Evolutionary conservation across 257 asterid genomes (phyloP), one percentile per base, ranked within the genome.

Genomic region (Primulina eburnea): DNA sequence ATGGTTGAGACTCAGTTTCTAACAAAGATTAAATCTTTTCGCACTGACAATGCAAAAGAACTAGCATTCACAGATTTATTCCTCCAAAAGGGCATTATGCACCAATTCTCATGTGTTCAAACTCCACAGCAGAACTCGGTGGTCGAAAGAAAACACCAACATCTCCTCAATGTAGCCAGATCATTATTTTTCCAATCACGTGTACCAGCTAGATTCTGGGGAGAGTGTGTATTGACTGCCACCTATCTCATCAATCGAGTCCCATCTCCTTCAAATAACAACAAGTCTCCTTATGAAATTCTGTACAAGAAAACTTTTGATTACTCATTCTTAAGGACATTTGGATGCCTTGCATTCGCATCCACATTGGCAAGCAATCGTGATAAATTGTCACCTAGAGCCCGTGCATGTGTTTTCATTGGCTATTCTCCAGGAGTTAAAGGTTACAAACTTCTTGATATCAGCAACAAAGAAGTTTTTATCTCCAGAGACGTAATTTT

Each of bases 151-250:
- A 21, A 21, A 2, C 60, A 55, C 1, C 24, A 55, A n/a, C 26
- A 16, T 0, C 0, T 55, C 0, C 11, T 21, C 0, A 17, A n/a
- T 55, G 60, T 16, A 0, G 26, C 60, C 0, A 4, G 10, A 17
- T 38, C 50, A 0, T 6, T 21, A 55, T 1, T 50, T 12, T 29
- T 52, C 0, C 50, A 67, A 0, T 52, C 47, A 6, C 26, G 16
- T 16, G 5, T 30, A 0, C 66, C 66, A 4, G 1, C 8, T 1
- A 3, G 8, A 7, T 50, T 50, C 1, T 53, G 28, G 62, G 52
- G 62, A 2, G 50, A 67, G 0, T 43, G 30, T 11, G 24, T 52
- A 0, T 12, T 16, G 7, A 43, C 60, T 1, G 38, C 71, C 0
- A 21, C 37, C 8, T 67, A 26, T 32, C 6, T 29, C 0, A 67